Evolutionary conservation across 192 early-diverging fungal species (phyloP), one percentile per base, ranked within the genome.

Genomic region (Pilaira anomala): DNA sequence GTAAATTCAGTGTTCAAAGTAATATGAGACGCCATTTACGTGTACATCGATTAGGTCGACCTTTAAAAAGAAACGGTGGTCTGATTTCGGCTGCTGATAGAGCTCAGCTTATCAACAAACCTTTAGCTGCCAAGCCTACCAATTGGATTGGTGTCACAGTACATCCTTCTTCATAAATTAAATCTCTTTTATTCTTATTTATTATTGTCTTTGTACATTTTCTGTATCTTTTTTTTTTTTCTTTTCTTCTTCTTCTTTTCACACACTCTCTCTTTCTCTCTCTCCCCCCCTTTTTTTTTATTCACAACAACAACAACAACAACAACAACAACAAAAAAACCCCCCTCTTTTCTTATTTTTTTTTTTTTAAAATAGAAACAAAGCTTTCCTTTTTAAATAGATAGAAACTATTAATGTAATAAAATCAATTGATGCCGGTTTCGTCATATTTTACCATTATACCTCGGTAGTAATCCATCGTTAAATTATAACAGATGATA

Each of bases 21-120:
- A 71, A 76, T 52, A 60, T 72, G 62, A 61, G 74, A 40, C 52
- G 67, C 8, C 71, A 72, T 51, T 48, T 69, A 29, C 59, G 63
- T 30, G 48, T 74, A 24, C 65, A 65, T 71, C 68, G 71, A 36
- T 64, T 46, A 61, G 76, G 63, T 40, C 67, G 66, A 62, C 67
- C 68, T 60, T 72, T 33, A 50, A 75, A 69, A 65, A 71, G 66
- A 53, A 66, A 48, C 56, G 70, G 29, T 63, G 73, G 63, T 60
- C 45, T 36, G 22, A 33, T 58, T 11, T 61, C 41, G 36, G 25
- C 46, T 45, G 18, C 21, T 41, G 66, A 67, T 24, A 16, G 58
- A 6, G 44, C 36, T 44, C 22, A 42, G 19, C 54, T 49, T 39
- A 36, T 51, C 24, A 48, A 63, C n/a, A 63, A 63, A 63, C 40